A percentile compares a stretch with the other conserved stretches of the same genome.
These are phyloP conservation scores for Fraxinus nigra DNA, from an alignment of 305 asterid species.

Conservation along the genomic window DNA sequence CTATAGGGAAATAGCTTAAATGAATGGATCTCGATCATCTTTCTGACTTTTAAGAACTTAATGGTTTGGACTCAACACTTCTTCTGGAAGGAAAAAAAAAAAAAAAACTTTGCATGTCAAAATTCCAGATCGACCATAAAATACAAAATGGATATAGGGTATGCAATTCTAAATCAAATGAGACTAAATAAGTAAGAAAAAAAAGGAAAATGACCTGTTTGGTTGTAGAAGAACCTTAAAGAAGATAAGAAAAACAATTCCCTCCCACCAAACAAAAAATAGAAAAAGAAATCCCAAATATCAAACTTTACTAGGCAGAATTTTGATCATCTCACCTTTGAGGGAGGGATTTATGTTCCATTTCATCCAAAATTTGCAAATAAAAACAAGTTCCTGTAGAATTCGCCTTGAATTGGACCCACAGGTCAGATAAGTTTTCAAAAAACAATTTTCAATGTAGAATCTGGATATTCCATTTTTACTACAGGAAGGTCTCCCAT, in stretches of 20 bases:
- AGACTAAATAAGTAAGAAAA: background rate
- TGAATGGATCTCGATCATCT: conserved; percentile 32
- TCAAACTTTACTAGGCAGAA: conserved; percentile 17
- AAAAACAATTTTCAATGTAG: conserved; percentile 19
- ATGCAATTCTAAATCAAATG: background rate
- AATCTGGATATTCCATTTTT: conserved; percentile 20
- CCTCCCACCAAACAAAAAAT: background rate
- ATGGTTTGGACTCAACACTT: conserved; percentile 1
- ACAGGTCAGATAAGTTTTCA: conserved; percentile 14
- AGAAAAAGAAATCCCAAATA: background rate
- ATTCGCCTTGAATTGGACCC: background rate
- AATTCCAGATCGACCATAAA: conserved; percentile 41
- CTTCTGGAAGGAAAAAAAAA: background rate
- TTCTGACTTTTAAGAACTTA: conserved; percentile 15
- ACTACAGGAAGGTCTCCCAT: conserved; percentile 25
- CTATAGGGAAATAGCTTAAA: background rate
- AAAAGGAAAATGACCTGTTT: background rate
- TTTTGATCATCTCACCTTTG: conserved; percentile 54
- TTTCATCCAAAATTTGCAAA: conserved; percentile 26
- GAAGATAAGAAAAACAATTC: background rate
- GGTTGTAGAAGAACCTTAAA: background rate
- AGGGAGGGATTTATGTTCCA: conserved; percentile 22
- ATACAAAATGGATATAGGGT: conserved; percentile 10
- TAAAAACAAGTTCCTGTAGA: conserved; percentile 19
- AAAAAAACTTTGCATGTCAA: conserved; percentile 20